Evolutionary conservation across 192 early-diverging fungal species (phyloP).

Genomic region (Backusella tarrabulga): DNA sequence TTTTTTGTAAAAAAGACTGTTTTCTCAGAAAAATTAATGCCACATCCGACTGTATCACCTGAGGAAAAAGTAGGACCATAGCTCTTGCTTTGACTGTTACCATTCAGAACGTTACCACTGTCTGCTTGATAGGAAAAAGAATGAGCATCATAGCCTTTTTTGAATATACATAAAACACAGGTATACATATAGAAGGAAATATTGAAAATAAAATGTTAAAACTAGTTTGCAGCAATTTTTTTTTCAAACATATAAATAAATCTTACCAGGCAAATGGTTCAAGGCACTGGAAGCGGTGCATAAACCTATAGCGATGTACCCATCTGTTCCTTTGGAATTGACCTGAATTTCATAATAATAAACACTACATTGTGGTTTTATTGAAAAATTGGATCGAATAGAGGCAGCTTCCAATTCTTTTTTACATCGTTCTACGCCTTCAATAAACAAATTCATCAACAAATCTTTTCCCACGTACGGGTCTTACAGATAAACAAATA

Average conservation of each 20-base stretch:
- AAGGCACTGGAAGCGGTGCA: constrained; percentile 50
- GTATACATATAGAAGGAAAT: background rate
- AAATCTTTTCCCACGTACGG: constrained; percentile 19
- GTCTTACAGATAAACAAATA: constrained; percentile 10
- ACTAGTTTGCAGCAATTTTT: background rate
- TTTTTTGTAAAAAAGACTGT: constrained; percentile 91
- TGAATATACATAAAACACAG: background rate
- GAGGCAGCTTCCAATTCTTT: constrained; percentile 76
- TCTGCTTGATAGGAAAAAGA: constrained; percentile 99
- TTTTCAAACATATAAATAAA: background rate
- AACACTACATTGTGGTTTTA: constrained; percentile 82
- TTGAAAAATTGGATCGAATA: constrained; percentile 75
- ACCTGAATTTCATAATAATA: constrained; percentile 93
- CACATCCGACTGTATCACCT: constrained; percentile 89
- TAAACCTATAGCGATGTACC: constrained; percentile 94
- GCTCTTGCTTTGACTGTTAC: constrained; percentile 65
- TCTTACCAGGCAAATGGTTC: constrained; percentile 78
- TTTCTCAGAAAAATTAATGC: constrained; percentile 78
- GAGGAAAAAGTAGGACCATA: constrained; percentile 91
- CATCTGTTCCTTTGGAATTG: constrained; percentile 83
- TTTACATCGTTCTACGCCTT: constrained; percentile 59
- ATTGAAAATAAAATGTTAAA: background rate
- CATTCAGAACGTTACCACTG: constrained; percentile 84
- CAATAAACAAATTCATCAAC: constrained; percentile 14
- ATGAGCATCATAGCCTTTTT: constrained; percentile 77